Evolutionary conservation across 1,284 basidiomycete species (phyloP).

Genomic region (Cutaneotrichosporon cyanovorans): DNA sequence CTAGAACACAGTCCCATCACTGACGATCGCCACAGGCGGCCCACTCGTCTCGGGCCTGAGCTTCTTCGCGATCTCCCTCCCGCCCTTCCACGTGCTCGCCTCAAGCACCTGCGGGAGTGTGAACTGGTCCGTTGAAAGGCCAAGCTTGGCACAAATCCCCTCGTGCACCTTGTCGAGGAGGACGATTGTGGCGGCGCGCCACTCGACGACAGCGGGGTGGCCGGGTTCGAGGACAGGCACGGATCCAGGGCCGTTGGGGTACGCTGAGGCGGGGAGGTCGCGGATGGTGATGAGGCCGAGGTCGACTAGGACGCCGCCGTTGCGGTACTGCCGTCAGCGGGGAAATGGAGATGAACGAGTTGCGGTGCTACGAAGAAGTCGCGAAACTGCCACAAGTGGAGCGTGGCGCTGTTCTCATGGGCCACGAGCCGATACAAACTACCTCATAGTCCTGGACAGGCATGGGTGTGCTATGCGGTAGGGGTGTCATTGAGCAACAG

Average conservation of each 20-base stretch:
- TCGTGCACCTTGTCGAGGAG: slow-evolving; percentile 78
- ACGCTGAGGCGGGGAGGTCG: slow-evolving; percentile 34
- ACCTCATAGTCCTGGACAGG: too few species aligned
- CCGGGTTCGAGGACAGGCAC: slow-evolving; percentile 56
- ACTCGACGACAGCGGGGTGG: slow-evolving; percentile 89
- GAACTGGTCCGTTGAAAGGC: slow-evolving; percentile 47
- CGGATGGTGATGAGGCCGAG: slow-evolving; percentile 60
- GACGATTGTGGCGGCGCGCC: slow-evolving; percentile 90
- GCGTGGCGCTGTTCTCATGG: too few species aligned
- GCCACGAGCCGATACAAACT: too few species aligned
- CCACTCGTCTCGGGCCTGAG: slow-evolving; percentile 62
- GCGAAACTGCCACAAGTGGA: too few species aligned
- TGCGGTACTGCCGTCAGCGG: slow-evolving; percentile 69
- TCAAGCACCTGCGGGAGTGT: slow-evolving; percentile 83
- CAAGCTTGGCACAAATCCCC: slow-evolving; percentile 57
- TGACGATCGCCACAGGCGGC: slow-evolving; percentile 45
- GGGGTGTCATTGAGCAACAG: too few species aligned
- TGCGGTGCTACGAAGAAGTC: too few species aligned
- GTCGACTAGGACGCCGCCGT: slow-evolving; percentile 83
- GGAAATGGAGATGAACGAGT: too few species aligned
- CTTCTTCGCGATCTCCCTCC: slow-evolving; percentile 76
- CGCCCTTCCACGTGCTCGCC: slow-evolving; percentile 92
- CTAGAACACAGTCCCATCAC: slow-evolving; percentile 34
- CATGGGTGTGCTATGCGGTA: too few species aligned
- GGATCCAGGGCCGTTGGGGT: slow-evolving; percentile 28